Conservation (phyloP, 176 grass and related monocot genomes). For the Neostapfia colusana region DNA sequence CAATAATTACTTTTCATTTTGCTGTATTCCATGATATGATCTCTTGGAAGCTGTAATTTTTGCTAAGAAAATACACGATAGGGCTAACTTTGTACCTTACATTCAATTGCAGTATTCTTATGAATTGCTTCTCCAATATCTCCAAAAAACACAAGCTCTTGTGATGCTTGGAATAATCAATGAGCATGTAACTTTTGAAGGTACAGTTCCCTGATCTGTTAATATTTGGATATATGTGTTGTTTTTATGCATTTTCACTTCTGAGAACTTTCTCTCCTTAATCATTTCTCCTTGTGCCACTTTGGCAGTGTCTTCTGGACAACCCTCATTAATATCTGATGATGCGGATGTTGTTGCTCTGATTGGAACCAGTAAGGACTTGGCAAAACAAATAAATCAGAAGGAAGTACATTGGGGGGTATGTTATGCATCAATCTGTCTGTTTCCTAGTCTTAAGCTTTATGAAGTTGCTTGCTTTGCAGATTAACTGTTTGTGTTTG, state of each 20-base stretch:
- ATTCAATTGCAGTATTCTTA: slow-evolving; percentile 83
- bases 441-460: slow-evolving; percentile 19
- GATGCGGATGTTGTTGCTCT: slow-evolving; percentile 81
- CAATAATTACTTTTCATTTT: neutral
- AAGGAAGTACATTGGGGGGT: slow-evolving; percentile 99
- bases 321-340: slow-evolving; percentile 81
- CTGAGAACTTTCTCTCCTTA: slow-evolving; percentile 25
- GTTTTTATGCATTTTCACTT: slow-evolving; percentile 3
- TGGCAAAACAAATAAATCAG: slow-evolving; percentile 96
- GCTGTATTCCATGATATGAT: slow-evolving; percentile 8
- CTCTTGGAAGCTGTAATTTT: slow-evolving; percentile 24
- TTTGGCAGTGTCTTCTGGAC: slow-evolving; percentile 71
- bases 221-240: neutral
- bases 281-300: slow-evolving; percentile 31
- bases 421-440: slow-evolving; percentile 30
- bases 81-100: slow-evolving; percentile 5
- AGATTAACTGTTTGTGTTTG: slow-evolving; percentile 9
- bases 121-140: slow-evolving; percentile 82
- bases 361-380: slow-evolving; percentile 81
- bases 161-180: slow-evolving; percentile 86
- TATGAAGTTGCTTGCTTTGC: slow-evolving; percentile 5
- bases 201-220: slow-evolving; percentile 39
- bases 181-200: slow-evolving; percentile 92
- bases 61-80: slow-evolving; percentile 23
- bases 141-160: slow-evolving; percentile 87